Base-by-base conservation (phyloP, 225 moss, liverwort and hornwort genomes). In the Bryum argenteum region DNA sequence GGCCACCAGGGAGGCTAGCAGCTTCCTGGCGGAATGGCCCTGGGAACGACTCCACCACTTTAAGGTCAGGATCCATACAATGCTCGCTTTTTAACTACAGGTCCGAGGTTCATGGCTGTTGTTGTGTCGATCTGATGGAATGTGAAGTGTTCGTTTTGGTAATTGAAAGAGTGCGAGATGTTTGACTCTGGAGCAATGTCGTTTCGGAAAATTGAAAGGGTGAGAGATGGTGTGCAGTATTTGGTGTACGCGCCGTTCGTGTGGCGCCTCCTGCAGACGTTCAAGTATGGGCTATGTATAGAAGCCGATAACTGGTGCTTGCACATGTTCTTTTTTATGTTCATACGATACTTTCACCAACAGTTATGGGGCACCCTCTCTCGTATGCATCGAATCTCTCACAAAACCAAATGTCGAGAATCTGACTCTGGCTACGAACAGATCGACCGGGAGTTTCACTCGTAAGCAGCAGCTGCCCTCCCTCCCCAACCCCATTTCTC, bases 371-470 rank as follows among this genome's bases (percentile, higher is more conserved):
- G 80, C 39, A 43, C 70, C 1, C 79, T 77, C 23, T 88, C 93
- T 16, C 89, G 95, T 19, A 28, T 96, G 10, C 71, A 91, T 50
- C 63, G 75, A 9, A 0, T 93, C 9, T 61, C 78, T 0, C 82
- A 82, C 55, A 79, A 78, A 50, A 22, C 72, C 45, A 74, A 81
- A 13, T 74, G 93, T 9, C 65, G 77, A 21, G 82, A 84, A 28
- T 56, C 58, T 3, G 82, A 77, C 7, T 61, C 79, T n/a, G 76
- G 79, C 1, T 88, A 79, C 13, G 91, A 93, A 8, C 95, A 96
- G 87, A 79, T 96, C 52, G 93, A 96, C 71, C 81, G 95, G 23
- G 95, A 96, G 76, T 93, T 79, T 26, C 84, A 88, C n/a, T 88
- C 85, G 88, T 88, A 83, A 73, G 54, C 21, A 0, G n/a, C n/a